Conservation (phyloP, 305 asterid species). For the Fraxinus nigra region DNA sequence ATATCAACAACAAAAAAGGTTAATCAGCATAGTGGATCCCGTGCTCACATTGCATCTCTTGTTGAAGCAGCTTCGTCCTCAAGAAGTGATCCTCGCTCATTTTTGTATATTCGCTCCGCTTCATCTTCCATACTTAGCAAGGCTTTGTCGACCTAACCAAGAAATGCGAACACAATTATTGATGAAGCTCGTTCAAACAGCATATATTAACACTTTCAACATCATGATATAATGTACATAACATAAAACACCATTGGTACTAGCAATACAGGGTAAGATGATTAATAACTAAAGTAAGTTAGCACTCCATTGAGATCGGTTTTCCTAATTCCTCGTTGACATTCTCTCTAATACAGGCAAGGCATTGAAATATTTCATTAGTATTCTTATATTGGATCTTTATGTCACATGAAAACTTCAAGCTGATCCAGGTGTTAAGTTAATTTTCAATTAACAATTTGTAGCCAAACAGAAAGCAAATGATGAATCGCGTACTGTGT, state of each 20-base stretch:
- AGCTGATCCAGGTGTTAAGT: neutral
- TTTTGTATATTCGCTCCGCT: conserved; percentile 77
- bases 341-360: neutral
- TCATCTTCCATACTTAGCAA: conserved; percentile 88
- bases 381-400: neutral
- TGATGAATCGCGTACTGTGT: neutral
- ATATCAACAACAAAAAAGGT: conserved; percentile 8
- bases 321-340: neutral
- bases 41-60: conserved; percentile 84
- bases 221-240: neutral
- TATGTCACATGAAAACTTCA: neutral
- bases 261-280: neutral
- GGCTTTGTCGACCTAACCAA: conserved; percentile 79
- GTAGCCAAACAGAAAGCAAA: neutral
- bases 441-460: neutral
- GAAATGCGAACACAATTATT: neutral
- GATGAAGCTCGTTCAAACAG: neutral
- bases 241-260: neutral
- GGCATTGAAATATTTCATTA: neutral
- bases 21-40: conserved; percentile 2
- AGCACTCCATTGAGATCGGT: neutral
- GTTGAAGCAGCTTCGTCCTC: conserved; percentile 97
- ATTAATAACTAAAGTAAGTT: neutral
- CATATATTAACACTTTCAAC: neutral
- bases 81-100: conserved; percentile 75